Evolutionary conservation across 2,329 filamentous ascomycete genomes (phyloP), one percentile per base, ranked within the genome.

Genomic region (Diaporthe ampelina): DNA sequence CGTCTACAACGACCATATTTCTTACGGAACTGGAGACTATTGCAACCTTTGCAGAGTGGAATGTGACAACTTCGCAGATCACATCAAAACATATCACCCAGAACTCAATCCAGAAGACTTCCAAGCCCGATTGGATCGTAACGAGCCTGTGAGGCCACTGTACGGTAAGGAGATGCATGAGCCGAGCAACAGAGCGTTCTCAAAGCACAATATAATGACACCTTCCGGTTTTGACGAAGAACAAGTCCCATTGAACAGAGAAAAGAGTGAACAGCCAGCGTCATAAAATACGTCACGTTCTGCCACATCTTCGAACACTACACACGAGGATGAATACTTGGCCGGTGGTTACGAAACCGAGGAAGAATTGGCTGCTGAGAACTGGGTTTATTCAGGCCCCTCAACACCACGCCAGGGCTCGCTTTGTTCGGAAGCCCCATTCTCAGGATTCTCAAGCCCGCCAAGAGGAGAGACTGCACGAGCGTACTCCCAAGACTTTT

Each of bases 11-110:
- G 3, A 59, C 0, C 1, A 26, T 3, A 9, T 9, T 1, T 7
- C 15, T 1, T 65, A 50, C n/a, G 61, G 37, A 37, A 37, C 1
- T 37, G 37, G 43, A 35, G 26, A 19, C 26, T 9, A 3, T 19
- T 43, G 35, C 17, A 1, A 0, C 2, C 0, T 5, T 19, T 65
- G 26, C 61, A 1, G 3, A 0, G 8, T n/a, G 7, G 1, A 0
- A 9, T 50, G 1, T 21, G 26, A 65, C 9, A 7, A 65, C 40
- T 13, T 48, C 2, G 17, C 0, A 0, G 6, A 0, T 8, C 59
- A 63, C 19, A 11, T 8, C 1, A 4, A 9, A 13, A 1, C 2
- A 3, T 63, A 5, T 40, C 61, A 0, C 1, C 0, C 0, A 6
- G 24, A 13, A 21, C 4, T 8, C 45, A 6, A 29, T 15, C 13